Conservation (phyloP, 1,284 basidiomycete genomes). For the Ganoderma meredithae region DNA sequence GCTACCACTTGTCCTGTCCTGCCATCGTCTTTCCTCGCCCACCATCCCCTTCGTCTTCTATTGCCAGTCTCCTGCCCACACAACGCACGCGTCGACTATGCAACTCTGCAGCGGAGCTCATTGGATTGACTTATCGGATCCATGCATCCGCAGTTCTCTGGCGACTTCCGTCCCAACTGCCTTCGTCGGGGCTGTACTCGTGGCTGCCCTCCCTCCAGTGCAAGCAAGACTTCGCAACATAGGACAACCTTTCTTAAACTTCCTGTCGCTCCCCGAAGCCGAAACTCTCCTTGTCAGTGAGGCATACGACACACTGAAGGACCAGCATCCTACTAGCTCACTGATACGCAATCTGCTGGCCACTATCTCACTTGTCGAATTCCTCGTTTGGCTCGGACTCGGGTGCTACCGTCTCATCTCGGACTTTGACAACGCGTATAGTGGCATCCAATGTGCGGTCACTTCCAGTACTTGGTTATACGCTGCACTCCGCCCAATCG, state of each 20-base stretch:
- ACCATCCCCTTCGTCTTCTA: neutral
- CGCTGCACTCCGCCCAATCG: constrained; percentile 50
- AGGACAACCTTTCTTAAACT: constrained; percentile 51
- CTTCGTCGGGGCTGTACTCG: constrained; percentile 53
- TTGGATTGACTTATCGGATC: constrained; percentile 53
- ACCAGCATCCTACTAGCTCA: constrained; percentile 40
- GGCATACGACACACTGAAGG: constrained; percentile 30
- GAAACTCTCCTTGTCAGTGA: constrained; percentile 51
- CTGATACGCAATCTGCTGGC: constrained; percentile 66
- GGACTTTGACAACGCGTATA: constrained; percentile 37
- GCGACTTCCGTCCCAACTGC: constrained; percentile 57
- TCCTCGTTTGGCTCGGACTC: constrained; percentile 57
- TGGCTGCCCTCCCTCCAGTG: constrained; percentile 46
- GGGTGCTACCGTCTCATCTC: constrained; percentile 52
- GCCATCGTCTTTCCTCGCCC: neutral
- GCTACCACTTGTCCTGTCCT: neutral
- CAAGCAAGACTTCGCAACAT: constrained; percentile 39
- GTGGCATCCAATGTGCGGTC: constrained; percentile 46
- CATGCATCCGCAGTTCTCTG: constrained; percentile 67
- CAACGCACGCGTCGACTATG: constrained; percentile 15
- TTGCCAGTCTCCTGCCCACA: neutral
- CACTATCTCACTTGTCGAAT: constrained; percentile 55
- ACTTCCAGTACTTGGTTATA: constrained; percentile 65
- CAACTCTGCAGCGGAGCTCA: constrained; percentile 34
- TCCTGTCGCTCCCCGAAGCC: constrained; percentile 65